phyloP scores from a whole-genome alignment of 192 early-diverging fungal genomes.

The Lobulomyces angularis region DNA sequence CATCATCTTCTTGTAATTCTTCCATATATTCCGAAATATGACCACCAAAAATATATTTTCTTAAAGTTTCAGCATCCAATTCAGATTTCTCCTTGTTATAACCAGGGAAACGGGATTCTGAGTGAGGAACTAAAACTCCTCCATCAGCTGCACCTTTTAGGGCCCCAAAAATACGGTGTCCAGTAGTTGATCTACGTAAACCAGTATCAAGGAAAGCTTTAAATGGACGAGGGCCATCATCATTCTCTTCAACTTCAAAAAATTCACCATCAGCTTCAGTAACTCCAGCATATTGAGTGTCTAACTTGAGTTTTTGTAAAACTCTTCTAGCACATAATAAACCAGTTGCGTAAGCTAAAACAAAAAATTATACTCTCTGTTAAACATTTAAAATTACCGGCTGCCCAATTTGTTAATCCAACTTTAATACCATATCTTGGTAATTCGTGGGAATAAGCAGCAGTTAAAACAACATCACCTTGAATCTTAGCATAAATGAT shows the following conservation, averaged over 20 bases:
- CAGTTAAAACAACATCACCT: slow-evolving; percentile 88
- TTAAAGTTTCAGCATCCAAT: slow-evolving; percentile 83
- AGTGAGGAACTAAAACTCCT: slow-evolving; percentile 93
- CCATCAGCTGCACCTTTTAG: slow-evolving; percentile 99
- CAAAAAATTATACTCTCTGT: neutral
- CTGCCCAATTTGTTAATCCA: slow-evolving; percentile 99
- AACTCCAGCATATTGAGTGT: slow-evolving; percentile 93
- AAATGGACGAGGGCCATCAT: slow-evolving; percentile 82
- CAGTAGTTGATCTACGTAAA: slow-evolving; percentile 93
- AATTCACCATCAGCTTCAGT: slow-evolving; percentile 78
- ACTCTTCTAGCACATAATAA: slow-evolving; percentile 91
- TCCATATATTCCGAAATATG: slow-evolving; percentile 99
- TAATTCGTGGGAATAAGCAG: slow-evolving; percentile 96
- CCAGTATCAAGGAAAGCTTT: slow-evolving; percentile 96
- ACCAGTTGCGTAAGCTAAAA: slow-evolving; percentile 88
- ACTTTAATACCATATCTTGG: slow-evolving; percentile 89
- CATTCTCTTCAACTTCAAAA: slow-evolving; percentile 71
- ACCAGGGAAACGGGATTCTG: slow-evolving; percentile 93
- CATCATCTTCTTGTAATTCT: slow-evolving; percentile 95
- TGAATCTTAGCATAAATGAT: slow-evolving; percentile 96
- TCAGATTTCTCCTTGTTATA: slow-evolving; percentile 76
- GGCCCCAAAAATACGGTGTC: slow-evolving; percentile 91
- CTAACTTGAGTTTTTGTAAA: slow-evolving; percentile 86
- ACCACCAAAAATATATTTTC: slow-evolving; percentile 94
- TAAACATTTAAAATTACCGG: slow-evolving; percentile 23